Base-by-base conservation (phyloP, 2,329 filamentous ascomycete genomes). In the Talaromyces sp. region DNA sequence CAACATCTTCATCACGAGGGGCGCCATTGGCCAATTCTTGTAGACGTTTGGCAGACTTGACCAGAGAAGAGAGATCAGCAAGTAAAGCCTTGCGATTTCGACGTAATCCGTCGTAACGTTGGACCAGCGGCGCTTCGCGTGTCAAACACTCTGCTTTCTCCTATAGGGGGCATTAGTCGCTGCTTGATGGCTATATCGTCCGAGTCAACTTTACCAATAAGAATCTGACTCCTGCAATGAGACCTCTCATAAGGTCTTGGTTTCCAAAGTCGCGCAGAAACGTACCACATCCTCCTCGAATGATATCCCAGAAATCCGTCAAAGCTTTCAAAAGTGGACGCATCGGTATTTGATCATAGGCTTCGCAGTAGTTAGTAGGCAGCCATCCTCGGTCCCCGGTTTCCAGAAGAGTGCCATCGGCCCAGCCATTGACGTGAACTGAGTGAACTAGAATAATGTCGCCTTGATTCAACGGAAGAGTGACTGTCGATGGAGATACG, bases 361-460 rank as follows among this genome's bases (percentile, higher is more conserved):
- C 85, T 73, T 97, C 93, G 80, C 95, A 99, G 75, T 98, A 99
- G 76, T 99, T 99, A 8, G 95, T 99, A 2, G 95, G 95, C 64
- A 99, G 81, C 95, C 95, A 99, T 66, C 95, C 95, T 68, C 95
- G 85, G 58, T 90, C 89, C 28, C 93, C 93, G 2, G 92, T 91
- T 25, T 89, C 84, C 65, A 99, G 79, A 44, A 97, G 81, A 0
- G 95, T 99, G 58, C 95, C 95, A 75, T 99, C 95, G 35, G 95
- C 95, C 95, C 95, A 99, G 69, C 95, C 95, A 79, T 98, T 99
- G 65, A 92, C 95, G 76, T 99, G 95, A 68, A 98, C 91, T 3
- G 95, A 97, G 76, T 99, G 95, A 23, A 99, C 90, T 63, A 99
- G 79, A 60, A 99, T 89, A 56, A 99, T 86, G 71, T 99, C 95